Conservation (phyloP, 2,329 filamentous ascomycete genomes). For the Aspergillus sp. region DNA sequence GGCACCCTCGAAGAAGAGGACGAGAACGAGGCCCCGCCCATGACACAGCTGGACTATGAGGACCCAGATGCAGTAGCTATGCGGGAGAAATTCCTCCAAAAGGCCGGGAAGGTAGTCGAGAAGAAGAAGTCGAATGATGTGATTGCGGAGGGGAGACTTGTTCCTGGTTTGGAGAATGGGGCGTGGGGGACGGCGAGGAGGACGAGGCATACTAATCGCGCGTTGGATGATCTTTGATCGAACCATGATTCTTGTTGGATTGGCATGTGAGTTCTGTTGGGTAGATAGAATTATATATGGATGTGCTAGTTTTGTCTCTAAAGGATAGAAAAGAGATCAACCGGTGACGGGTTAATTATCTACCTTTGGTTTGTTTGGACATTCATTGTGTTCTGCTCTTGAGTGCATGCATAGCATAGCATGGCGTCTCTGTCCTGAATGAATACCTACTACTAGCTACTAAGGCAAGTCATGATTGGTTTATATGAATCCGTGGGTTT, state of each 20-base stretch:
- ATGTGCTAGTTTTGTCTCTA: too few relatives aligned
- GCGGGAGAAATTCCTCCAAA: slow-evolving; percentile 56
- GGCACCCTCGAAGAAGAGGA: slow-evolving; percentile 26
- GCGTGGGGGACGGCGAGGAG: slow-evolving; percentile 40
- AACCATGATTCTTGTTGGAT: not conserved
- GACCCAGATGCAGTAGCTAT: slow-evolving; percentile 57
- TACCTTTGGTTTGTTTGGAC: too few relatives aligned
- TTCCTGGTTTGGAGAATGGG: slow-evolving; percentile 35
- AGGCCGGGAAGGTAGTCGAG: slow-evolving; percentile 46
- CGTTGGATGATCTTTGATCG: slow-evolving; percentile 15
- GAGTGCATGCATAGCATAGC: too few relatives aligned
- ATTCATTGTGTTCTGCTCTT: too few relatives aligned
- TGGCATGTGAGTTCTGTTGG: not conserved
- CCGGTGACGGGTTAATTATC: too few relatives aligned
- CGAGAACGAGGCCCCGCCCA: slow-evolving; percentile 40
- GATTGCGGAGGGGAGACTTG: slow-evolving; percentile 16
- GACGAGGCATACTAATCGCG: slow-evolving; percentile 35
- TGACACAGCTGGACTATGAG: slow-evolving; percentile 53
- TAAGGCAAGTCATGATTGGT: too few relatives aligned
- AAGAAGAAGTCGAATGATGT: slow-evolving; percentile 19
- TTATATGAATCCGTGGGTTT: too few relatives aligned
- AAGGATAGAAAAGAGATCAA: too few relatives aligned
- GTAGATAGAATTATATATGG: not conserved
- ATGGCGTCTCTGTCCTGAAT: too few relatives aligned
- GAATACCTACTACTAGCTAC: too few relatives aligned